Evolutionary conservation across 2,329 filamentous ascomycete genomes (phyloP), one percentile per base, ranked within the genome.

Genomic region (Diaporthe longicolla): DNA sequence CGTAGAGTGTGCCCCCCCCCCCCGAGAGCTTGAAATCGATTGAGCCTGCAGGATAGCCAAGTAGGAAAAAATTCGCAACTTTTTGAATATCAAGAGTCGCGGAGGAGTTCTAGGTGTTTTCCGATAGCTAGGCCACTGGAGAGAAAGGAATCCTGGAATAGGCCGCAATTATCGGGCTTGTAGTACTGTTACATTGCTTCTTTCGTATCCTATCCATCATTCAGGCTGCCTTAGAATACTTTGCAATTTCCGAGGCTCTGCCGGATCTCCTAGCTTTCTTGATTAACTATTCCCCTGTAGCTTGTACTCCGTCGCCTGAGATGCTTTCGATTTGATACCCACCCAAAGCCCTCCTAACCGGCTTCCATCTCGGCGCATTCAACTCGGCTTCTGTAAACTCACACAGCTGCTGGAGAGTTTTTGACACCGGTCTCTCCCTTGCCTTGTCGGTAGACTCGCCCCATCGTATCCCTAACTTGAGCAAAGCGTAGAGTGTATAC

Each of bases 401-500:
- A 54, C 57, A 13, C 70, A 72, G 70, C 70, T 24, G 54, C 68
- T 70, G 26, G 40, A 50, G 35, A n/a, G 2, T 24, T 43, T 35
- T n/a, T 37, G 35, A n/a, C 26, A 24, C 26, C 48, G 13, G 21
- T 26, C 29, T 48, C 57, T 63, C 70, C n/a, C 21, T 37, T 24
- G n/a, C 26, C n/a, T 37, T 19, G 8, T 32, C 40, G n/a, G 17
- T 65, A 45, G 32, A 55, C 58, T 65, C 70, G n/a, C 48, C 48
- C 43, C 35, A 55, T 55, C 58, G 70, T 15, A 54, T 48, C 4
- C 43, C 70, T 17, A 72, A 43, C 58, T 55, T 35, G 21, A 72
- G 35, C 35, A 58, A 29, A 29, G 70, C 58, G 26, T 72, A n/a
- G 37, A 66, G 70, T 8, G 70, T 71, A 26, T 57, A 58, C 10